phyloP scores from a whole-genome alignment of 352 stramenopile genomes.

The Phytophthora multivora region DNA sequence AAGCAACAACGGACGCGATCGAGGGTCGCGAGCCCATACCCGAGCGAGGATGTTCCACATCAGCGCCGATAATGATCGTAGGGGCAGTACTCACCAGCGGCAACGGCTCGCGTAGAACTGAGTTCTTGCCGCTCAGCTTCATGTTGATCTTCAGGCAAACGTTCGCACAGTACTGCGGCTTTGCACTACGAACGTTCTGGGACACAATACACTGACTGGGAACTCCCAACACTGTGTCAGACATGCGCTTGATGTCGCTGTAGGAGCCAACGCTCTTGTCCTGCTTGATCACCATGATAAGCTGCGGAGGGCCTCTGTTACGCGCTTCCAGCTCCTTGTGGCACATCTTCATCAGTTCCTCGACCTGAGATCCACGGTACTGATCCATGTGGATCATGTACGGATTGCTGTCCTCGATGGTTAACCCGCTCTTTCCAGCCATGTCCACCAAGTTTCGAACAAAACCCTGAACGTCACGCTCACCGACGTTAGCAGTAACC shows the following conservation, averaged over 20 bases:
- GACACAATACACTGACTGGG: constrained; percentile 74
- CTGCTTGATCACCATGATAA: constrained; percentile 69
- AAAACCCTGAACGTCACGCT: constrained; percentile 52
- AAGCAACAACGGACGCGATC: constrained; percentile 83
- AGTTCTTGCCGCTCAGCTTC: constrained; percentile 79
- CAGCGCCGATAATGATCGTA: constrained; percentile 84
- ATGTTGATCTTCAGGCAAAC: constrained; percentile 79
- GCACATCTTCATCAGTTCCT: constrained; percentile 69
- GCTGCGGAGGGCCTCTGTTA: constrained; percentile 41
- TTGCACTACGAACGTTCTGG: constrained; percentile 44
- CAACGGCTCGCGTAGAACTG: constrained; percentile 48
- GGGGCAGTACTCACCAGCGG: constrained; percentile 43
- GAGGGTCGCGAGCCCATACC: constrained; percentile 61
- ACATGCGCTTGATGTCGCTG: constrained; percentile 75
- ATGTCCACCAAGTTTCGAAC: constrained; percentile 43
- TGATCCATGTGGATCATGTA: constrained; percentile 45
- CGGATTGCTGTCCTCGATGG: constrained; percentile 45
- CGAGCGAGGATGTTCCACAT: constrained; percentile 73
- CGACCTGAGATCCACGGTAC: constrained; percentile 42
- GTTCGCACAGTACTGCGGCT: constrained; percentile 68
- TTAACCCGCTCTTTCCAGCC: constrained; percentile 42
- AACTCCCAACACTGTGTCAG: constrained; percentile 69
- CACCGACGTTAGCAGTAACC: constrained; percentile 38
- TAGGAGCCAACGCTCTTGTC: constrained; percentile 54
- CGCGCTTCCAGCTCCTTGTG: constrained; percentile 47